Conservation (phyloP, 257 asterid species). For the Ilex aquifolium region DNA sequence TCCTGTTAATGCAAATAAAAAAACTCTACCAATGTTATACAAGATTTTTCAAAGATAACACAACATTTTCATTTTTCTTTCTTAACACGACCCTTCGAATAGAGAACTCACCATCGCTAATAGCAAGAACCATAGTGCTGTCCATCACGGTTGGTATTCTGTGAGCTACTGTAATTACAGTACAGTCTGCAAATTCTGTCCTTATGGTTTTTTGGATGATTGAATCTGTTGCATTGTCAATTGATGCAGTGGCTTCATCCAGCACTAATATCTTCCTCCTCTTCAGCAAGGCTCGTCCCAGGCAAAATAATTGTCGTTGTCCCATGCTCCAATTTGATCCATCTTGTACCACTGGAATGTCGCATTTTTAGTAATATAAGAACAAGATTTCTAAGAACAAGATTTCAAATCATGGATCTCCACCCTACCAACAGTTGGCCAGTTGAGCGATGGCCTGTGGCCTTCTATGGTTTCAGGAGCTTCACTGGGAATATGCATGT, state of each 20-base stretch:
- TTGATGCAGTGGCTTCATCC: constrained; percentile 43
- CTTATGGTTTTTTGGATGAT: constrained; percentile 22
- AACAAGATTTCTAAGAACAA: neutral
- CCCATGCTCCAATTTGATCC: constrained; percentile 47
- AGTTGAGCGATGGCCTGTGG: constrained; percentile 13
- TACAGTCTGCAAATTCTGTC: constrained; percentile 26
- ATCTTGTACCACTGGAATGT: constrained; percentile 20
- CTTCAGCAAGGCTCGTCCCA: constrained; percentile 29
- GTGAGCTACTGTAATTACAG: constrained; percentile 36
- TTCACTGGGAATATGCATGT: constrained; percentile 30
- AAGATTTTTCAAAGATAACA: no score
- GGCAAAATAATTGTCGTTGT: constrained; percentile 31
- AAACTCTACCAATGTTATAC: no score
- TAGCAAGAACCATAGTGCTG: constrained; percentile 30
- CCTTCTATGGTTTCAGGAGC: constrained; percentile 22
- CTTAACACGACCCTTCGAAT: neutral
- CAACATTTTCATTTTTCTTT: no score
- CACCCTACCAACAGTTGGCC: constrained; percentile 28
- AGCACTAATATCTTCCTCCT: constrained; percentile 29
- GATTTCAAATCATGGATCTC: constrained; percentile 23
- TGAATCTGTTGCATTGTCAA: constrained; percentile 32
- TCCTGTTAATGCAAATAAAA: constrained; percentile 14
- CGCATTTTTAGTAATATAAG: neutral
- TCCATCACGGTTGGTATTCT: constrained; percentile 40
- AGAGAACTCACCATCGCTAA: constrained; percentile 27